These are phyloP conservation scores for Salix caprea DNA, from an alignment of 345 rosid genomes.

Conservation along the genomic window DNA sequence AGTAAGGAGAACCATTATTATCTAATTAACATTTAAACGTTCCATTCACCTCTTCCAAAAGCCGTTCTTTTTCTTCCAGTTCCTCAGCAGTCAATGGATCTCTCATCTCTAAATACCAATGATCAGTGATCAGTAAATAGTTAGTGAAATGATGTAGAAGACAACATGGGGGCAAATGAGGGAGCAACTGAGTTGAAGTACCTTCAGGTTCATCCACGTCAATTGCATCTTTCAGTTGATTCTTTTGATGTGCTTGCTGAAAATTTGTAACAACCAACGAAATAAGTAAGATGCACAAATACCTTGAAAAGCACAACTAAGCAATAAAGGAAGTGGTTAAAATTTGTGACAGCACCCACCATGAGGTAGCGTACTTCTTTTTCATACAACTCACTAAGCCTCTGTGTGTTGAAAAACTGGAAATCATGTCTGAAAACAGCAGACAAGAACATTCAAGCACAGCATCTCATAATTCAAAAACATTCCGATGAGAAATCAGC, in stretches of 20 bases:
- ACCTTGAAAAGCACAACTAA: background rate
- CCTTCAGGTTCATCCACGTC: constrained; percentile 99
- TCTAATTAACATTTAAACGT: constrained; percentile 3
- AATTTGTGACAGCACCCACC: constrained; percentile 46
- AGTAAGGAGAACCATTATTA: constrained; percentile 14
- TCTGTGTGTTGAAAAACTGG: constrained; percentile 93
- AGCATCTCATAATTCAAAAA: constrained; percentile 1
- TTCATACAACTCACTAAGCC: constrained; percentile 93
- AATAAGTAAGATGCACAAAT: background rate
- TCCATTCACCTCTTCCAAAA: constrained; percentile 74
- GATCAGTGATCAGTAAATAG: constrained; percentile 24
- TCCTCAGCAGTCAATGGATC: constrained; percentile 97
- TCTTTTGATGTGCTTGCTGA: constrained; percentile 99
- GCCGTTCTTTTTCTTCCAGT: constrained; percentile 85
- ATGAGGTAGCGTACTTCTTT: constrained; percentile 94
- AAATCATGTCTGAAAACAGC: constrained; percentile 72
- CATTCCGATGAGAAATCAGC: background rate
- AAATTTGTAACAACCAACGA: background rate
- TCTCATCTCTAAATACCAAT: constrained; percentile 49
- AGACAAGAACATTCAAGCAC: constrained; percentile 5
- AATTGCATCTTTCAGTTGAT: constrained; percentile 85
- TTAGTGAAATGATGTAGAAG: background rate
- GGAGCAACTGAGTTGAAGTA: constrained; percentile 9
- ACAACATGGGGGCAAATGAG: background rate
- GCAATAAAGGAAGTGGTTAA: constrained; percentile 6